These are phyloP conservation scores for Corymbia citriodora DNA, from an alignment of 441 rosid species.

Conservation along the genomic window DNA sequence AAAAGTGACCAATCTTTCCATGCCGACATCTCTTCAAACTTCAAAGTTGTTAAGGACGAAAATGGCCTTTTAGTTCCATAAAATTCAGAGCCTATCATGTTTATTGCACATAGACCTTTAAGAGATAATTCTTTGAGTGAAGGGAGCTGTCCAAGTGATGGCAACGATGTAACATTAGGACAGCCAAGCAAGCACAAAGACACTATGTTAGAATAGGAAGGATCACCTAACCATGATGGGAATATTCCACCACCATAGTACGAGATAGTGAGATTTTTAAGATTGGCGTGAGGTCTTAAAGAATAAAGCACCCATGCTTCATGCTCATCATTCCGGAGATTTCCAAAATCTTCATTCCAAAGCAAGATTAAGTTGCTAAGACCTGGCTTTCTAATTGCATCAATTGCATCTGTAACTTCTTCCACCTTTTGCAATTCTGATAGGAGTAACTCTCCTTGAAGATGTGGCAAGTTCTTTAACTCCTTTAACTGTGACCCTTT, in stretches of 20 bases:
- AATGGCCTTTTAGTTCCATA: rapidly evolving
- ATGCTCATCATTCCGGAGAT: rapidly evolving
- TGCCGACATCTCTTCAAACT: background rate
- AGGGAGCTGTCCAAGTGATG: background rate
- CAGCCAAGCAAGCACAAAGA: rapidly evolving
- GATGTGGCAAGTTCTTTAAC: no score
- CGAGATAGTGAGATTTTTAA: rapidly evolving
- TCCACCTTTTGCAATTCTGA: no score
- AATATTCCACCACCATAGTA: rapidly evolving
- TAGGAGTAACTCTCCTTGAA: no score
- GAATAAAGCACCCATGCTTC: rapidly evolving
- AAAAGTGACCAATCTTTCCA: background rate
- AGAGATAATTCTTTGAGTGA: background rate
- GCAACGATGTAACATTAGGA: rapidly evolving
- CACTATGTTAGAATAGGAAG: rapidly evolving
- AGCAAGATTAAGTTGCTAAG: rapidly evolving
- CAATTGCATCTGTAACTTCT: rapidly evolving
- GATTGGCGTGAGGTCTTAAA: rapidly evolving
- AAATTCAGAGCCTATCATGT: background rate
- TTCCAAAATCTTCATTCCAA: rapidly evolving
- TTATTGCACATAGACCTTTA: rapidly evolving
- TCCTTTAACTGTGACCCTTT: rapidly evolving
- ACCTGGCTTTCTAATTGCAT: rapidly evolving
- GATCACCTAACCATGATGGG: rapidly evolving
- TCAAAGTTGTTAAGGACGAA: background rate